Percentiles rank a stretch among this genome's conserved stretches.
phyloP scores from a whole-genome alignment of 805 yeast genomes.

The Yarrowia deformans region DNA sequence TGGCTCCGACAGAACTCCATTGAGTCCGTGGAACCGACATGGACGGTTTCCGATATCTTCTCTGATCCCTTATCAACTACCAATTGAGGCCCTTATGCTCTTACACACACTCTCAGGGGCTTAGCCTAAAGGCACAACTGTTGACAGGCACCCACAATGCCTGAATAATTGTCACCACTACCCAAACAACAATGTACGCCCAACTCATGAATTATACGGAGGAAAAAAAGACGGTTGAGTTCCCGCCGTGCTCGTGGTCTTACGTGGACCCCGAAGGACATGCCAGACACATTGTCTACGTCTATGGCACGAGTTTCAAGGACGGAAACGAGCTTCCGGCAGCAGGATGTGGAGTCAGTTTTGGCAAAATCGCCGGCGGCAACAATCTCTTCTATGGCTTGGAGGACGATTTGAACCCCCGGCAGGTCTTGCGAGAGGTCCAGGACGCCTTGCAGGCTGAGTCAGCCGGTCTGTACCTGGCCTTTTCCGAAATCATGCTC shows the following conservation, averaged over 20 bases:
- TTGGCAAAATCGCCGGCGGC: not conserved
- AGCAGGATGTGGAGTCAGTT: conserved; percentile 14
- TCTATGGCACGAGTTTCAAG: conserved; percentile 8
- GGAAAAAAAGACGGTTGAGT: not conserved
- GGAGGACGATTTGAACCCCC: conserved; percentile 14
- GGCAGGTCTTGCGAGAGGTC: not conserved
- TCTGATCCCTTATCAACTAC: too few species aligned
- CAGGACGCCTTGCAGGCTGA: conserved; percentile 21
- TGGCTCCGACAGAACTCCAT: too few species aligned
- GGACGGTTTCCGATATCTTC: too few species aligned
- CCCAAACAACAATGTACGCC: not conserved
- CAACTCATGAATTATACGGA: not conserved
- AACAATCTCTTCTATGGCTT: conserved; percentile 2
- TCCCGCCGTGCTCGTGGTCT: conserved; percentile 14
- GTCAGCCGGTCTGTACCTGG: conserved; percentile 2
- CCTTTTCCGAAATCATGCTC: conserved; percentile 7
- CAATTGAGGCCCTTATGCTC: too few species aligned
- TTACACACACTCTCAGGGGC: too few species aligned
- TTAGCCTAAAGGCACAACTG: too few species aligned
- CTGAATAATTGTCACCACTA: too few species aligned
- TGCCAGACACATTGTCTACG: conserved; percentile 16
- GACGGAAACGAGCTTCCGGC: conserved; percentile 3
- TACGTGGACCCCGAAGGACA: conserved; percentile 2
- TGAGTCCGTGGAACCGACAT: too few species aligned
- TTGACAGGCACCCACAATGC: too few species aligned